Evolutionary conservation across 805 yeast species (phyloP).

Genomic region (Yamadazyma philogaea): DNA sequence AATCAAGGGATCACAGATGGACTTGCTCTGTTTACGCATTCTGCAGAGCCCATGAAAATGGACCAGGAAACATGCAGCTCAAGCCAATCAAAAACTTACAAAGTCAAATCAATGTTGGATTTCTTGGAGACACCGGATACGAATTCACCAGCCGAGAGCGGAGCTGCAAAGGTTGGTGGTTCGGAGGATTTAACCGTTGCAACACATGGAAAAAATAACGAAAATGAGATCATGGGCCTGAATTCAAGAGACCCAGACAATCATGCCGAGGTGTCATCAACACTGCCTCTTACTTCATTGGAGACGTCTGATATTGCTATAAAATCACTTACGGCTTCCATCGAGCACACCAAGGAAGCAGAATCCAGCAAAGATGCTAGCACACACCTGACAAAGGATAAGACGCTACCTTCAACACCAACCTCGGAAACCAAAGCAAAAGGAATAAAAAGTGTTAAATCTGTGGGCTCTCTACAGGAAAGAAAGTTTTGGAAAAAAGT

Average conservation of each 20-base stretch:
- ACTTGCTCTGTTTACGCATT: no score
- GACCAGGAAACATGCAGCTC: no score
- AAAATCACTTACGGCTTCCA: neutral
- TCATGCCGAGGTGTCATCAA: no score
- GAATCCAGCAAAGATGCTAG: neutral
- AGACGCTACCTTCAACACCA: conserved; percentile 14
- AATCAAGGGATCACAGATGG: no score
- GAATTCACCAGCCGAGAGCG: neutral
- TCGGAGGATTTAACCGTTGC: no score
- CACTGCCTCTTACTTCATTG: conserved; percentile 1
- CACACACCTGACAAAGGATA: conserved; percentile 1
- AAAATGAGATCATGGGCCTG: neutral
- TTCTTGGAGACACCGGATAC: neutral
- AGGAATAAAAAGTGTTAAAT: conserved; percentile 2
- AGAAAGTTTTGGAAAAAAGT: conserved; percentile 14
- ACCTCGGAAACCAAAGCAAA: conserved; percentile 1
- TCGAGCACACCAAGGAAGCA: conserved; percentile 4
- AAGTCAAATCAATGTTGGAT: conserved; percentile 6
- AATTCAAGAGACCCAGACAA: neutral
- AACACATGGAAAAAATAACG: no score
- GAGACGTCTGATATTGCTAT: neutral
- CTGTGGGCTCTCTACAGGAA: conserved; percentile 2
- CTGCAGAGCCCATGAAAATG: no score
- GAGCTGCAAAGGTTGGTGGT: no score
- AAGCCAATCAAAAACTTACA: no score